Percentiles rank a stretch among this genome's conserved stretches.
phyloP scores from a whole-genome alignment of 257 asterid genomes.

The Jacaranda mimosifolia region DNA sequence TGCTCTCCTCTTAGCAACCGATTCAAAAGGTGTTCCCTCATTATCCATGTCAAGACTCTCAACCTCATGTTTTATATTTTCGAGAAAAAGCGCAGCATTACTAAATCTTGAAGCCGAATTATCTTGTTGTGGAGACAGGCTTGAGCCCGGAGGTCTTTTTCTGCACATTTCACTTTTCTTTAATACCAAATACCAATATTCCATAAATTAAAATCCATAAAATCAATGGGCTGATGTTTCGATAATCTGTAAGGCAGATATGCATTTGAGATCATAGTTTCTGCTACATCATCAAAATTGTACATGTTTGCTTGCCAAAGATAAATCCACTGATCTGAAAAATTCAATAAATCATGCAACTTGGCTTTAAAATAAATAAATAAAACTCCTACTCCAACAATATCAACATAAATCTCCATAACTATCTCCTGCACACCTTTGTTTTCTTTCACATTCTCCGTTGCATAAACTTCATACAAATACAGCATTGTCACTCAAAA shows the following conservation, averaged over 20 bases:
- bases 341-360: not conserved
- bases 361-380: not conserved
- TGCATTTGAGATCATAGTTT: not conserved
- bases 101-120: conserved; percentile 69
- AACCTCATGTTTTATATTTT: conserved; percentile 81
- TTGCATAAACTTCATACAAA: not conserved
- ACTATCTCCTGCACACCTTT: not conserved
- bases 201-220: conserved; percentile 3
- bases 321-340: not conserved
- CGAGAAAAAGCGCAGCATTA: conserved; percentile 89
- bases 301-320: not conserved
- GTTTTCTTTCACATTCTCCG: not conserved
- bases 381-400: not conserved
- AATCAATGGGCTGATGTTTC: not conserved
- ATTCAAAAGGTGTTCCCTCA: conserved; percentile 58
- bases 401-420: conserved; percentile 1
- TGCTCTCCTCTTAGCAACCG: conserved; percentile 61
- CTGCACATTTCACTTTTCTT: conserved; percentile 50
- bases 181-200: conserved; percentile 1
- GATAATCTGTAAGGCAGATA: not conserved
- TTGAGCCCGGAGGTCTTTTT: conserved; percentile 72
- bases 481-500: not conserved
- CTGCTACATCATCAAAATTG: not conserved
- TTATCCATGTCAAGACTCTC: conserved; percentile 61
- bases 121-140: conserved; percentile 72